Evolutionary conservation across 768 basidiomycete genomes (phyloP).

Genomic region (Sarcodon aspratus): DNA sequence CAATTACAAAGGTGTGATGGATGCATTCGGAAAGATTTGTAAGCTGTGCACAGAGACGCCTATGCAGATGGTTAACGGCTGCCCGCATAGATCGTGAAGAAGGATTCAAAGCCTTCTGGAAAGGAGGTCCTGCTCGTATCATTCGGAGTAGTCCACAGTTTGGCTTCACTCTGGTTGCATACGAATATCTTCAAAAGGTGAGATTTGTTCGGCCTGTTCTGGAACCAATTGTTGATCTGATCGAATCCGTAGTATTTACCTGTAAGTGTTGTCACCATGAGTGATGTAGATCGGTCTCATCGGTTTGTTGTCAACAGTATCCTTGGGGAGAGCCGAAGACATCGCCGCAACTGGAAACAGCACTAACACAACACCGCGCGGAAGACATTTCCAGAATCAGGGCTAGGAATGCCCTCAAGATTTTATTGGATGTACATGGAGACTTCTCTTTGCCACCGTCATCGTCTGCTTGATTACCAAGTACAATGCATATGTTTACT

Average conservation of each 20-base stretch:
- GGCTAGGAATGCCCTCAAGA: constrained; percentile 91
- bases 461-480: not conserved
- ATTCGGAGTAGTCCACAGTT: constrained; percentile 89
- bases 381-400: constrained; percentile 84
- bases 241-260: constrained; percentile 9
- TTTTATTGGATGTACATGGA: constrained; percentile 82
- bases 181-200: constrained; percentile 62
- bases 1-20: constrained; percentile 78
- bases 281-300: constrained; percentile 1
- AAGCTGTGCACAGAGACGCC: constrained; percentile 19
- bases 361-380: constrained; percentile 47
- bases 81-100: constrained; percentile 65
- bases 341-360: constrained; percentile 42
- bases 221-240: constrained; percentile 16
- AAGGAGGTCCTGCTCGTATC: constrained; percentile 82
- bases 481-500: constrained; percentile 1
- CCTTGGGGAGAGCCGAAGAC: constrained; percentile 56
- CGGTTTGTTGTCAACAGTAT: constrained; percentile 39
- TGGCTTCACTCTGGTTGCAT: constrained; percentile 82
- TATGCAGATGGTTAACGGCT: constrained; percentile 4
- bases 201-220: constrained; percentile 11
- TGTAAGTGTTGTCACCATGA: constrained; percentile 9
- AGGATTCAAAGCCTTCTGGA: constrained; percentile 83
- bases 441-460: constrained; percentile 34
- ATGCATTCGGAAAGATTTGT: constrained; percentile 90